These are phyloP conservation scores for Ministeria vibrans DNA, from an alignment of 78 protist species.

Conservation along the genomic window DNA sequence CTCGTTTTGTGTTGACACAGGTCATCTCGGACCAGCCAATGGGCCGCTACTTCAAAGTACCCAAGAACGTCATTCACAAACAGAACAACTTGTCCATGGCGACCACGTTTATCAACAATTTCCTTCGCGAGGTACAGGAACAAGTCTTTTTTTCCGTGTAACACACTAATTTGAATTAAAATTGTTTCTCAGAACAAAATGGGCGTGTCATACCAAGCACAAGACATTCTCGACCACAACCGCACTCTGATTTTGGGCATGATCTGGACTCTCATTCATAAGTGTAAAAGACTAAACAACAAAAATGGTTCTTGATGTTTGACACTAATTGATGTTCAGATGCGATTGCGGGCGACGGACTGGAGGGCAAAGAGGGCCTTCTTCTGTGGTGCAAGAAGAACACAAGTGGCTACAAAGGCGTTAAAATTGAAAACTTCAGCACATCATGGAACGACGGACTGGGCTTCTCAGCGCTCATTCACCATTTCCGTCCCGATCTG, in stretches of 20 bases:
- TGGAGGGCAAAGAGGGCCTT: conserved; percentile 58
- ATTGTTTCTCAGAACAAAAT: too few species aligned
- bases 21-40: too few species aligned
- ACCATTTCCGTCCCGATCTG: conserved; percentile 43
- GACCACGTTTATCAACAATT: too few species aligned
- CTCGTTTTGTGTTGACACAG: too few species aligned
- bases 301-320: too few species aligned
- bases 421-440: conserved; percentile 27
- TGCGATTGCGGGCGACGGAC: not conserved
- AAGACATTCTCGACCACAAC: conserved; percentile 50
- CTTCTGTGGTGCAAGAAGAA: conserved; percentile 66
- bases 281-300: conserved; percentile 33
- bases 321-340: not conserved
- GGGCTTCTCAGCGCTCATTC: conserved; percentile 43
- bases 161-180: too few species aligned
- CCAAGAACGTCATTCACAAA: too few species aligned
- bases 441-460: conserved; percentile 33
- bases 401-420: conserved; percentile 31
- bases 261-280: conserved; percentile 58
- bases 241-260: conserved; percentile 51
- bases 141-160: too few species aligned
- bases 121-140: too few species aligned
- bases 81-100: too few species aligned
- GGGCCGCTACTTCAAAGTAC: too few species aligned
- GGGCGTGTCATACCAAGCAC: too few species aligned